phyloP scores from a whole-genome alignment of 2,329 filamentous ascomycete species.

The Tolypocladium ovalisporum region DNA sequence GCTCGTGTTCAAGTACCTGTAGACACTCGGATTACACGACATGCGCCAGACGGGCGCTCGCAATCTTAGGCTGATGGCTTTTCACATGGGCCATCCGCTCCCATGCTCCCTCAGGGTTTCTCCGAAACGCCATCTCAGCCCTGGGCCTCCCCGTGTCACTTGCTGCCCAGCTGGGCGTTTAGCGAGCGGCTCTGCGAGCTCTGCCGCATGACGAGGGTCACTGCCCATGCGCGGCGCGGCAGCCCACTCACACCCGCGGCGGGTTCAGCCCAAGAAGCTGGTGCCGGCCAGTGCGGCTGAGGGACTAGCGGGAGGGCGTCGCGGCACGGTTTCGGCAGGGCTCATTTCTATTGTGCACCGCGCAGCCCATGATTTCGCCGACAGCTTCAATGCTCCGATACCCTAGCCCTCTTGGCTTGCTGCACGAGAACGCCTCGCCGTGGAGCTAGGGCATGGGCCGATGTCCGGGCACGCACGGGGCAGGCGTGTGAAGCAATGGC shows the following conservation, averaged over 20 bases:
- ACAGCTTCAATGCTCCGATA: not conserved
- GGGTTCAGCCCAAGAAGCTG: not conserved
- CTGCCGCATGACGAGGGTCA: not conserved
- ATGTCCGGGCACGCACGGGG: not conserved
- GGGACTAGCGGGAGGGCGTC: not conserved
- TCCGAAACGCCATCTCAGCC: not conserved
- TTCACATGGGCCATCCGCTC: not conserved
- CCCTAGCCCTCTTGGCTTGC: not conserved
- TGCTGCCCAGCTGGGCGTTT: not conserved
- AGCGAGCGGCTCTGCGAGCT: not conserved
- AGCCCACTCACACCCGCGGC: not conserved
- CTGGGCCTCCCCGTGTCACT: not conserved
- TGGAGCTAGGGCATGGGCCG: not conserved
- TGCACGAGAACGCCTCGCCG: not conserved
- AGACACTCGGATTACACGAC: not conserved
- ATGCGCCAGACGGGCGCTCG: not conserved
- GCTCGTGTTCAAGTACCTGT: too few species aligned
- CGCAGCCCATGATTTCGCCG: not conserved
- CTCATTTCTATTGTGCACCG: not conserved
- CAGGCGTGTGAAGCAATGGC: not conserved
- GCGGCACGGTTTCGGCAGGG: not conserved
- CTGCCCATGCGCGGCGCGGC: not conserved
- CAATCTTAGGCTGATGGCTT: not conserved
- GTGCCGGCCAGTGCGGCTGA: not conserved
- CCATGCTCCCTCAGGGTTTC: not conserved